Evolutionary conservation across 2,329 filamentous ascomycete species (phyloP), one percentile per base, ranked within the genome.

Genomic region (Chrysoporthe austroafricana): DNA sequence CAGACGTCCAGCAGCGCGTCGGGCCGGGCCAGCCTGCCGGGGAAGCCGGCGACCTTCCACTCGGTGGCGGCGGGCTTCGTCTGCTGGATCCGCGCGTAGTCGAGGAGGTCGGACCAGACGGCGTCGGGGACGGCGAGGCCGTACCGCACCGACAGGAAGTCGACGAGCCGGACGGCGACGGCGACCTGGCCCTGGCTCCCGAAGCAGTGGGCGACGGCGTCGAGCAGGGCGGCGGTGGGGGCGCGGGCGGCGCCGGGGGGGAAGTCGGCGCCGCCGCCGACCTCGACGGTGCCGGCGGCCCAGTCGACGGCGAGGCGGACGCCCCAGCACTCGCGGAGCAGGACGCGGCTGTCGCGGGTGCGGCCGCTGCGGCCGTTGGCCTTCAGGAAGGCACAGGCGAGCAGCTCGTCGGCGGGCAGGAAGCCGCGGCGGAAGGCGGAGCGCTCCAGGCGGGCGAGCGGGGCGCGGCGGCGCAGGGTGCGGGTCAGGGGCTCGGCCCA

Each of bases 201-300:
- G 70, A 90, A 91, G 1, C 83, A 81, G 74, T 93, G 88, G 6
- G 90, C 89, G n/a, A 94, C 79, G 9, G 89, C 85, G 65, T 86
- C 81, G 32, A 95, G 81, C 0, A 94, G 81, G 2, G 81, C 79
- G 8, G 76, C 70, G 0, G 85, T 87, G 2, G 92, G 92, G 62
- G 82, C 79, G 43, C 90, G 76, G 8, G 86, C 84, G 1, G 86
- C 89, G 39, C 82, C 80, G 0, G 72, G 73, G 0, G 80, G 74
- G 56, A 86, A 83, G 1, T 74, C 72, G 42, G 74, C 79, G n/a
- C 80, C 78, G 18, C 75, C 79, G 1, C 66, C 70, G 52, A 81
- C 69, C 8, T 69, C 21, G 11, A 73, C 67, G 0, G 74, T 70
- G 3, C 72, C 70, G 32, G 66, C 58, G 1, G 34, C 36, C 4